A percentile compares a stretch with the other conserved stretches of the same genome.
Conservation (phyloP, 78 protist genomes). For the Guillardia theta region DNA sequence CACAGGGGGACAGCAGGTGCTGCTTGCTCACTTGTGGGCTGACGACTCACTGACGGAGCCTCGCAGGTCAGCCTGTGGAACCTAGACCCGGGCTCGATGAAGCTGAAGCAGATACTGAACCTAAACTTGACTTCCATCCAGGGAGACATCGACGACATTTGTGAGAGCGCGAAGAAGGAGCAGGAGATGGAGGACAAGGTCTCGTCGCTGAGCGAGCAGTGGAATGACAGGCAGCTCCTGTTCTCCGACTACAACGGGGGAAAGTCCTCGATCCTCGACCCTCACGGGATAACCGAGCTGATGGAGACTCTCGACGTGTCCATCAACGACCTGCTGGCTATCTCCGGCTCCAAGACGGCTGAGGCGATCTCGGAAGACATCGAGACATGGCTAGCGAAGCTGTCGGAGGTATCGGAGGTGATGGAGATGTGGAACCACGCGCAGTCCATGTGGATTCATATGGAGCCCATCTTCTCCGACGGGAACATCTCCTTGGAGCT, state of each 20-base stretch:
- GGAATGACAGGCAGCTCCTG: conserved; percentile 54
- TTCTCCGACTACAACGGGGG: conserved; percentile 60
- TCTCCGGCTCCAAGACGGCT: background rate
- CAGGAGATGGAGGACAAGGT: conserved; percentile 60
- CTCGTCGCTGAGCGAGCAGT: conserved; percentile 11
- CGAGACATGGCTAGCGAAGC: conserved; percentile 61
- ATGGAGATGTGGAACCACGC: conserved; percentile 80
- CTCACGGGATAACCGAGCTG: conserved; percentile 43
- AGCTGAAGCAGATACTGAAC: conserved; percentile 57
- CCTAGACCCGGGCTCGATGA: conserved; percentile 54
- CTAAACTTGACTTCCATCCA: conserved; percentile 44
- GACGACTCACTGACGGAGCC: no score
- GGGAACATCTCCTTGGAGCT: conserved; percentile 81
- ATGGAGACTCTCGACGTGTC: conserved; percentile 20
- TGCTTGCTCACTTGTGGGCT: no score
- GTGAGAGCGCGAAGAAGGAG: conserved; percentile 12
- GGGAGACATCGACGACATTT: conserved; percentile 79
- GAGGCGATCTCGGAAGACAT: conserved; percentile 62
- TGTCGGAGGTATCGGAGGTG: conserved; percentile 60
- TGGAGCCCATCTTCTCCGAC: conserved; percentile 84
- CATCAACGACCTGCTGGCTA: background rate
- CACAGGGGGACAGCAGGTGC: conserved; percentile 11
- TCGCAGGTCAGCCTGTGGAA: background rate
- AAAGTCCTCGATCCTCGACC: conserved; percentile 42
- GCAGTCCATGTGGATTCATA: conserved; percentile 79